phyloP scores from a whole-genome alignment of 805 yeast genomes.

The Metschnikowia borealis region DNA sequence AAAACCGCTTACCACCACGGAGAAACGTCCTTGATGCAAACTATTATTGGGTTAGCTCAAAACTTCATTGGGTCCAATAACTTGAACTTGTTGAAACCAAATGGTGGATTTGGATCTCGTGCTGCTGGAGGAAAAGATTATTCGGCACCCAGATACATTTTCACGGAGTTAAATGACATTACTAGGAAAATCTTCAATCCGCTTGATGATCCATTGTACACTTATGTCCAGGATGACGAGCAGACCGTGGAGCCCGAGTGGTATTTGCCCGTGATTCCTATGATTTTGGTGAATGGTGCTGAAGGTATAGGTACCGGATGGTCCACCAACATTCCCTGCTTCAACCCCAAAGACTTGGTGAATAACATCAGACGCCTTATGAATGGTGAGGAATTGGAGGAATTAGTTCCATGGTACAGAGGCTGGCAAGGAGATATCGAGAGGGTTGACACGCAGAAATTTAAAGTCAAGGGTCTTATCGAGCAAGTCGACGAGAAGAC shows the following conservation, averaged over 20 bases:
- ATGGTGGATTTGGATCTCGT: slow-evolving; percentile 95
- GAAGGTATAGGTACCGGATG: slow-evolving; percentile 99
- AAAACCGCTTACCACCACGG: slow-evolving; percentile 95
- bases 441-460: slow-evolving; percentile 60
- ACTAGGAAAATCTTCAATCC: slow-evolving; percentile 76
- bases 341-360: slow-evolving; percentile 81
- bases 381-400: slow-evolving; percentile 64
- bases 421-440: slow-evolving; percentile 91
- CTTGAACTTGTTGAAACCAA: slow-evolving; percentile 77
- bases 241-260: slow-evolving; percentile 92
- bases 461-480: slow-evolving; percentile 72
- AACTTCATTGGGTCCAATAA: slow-evolving; percentile 92
- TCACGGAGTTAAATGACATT: slow-evolving; percentile 73
- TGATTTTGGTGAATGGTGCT: slow-evolving; percentile 90
- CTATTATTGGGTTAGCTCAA: slow-evolving; percentile 92
- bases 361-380: slow-evolving; percentile 68
- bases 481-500: slow-evolving; percentile 77
- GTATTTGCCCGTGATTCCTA: slow-evolving; percentile 92
- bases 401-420: slow-evolving; percentile 88
- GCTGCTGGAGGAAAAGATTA: slow-evolving; percentile 97
- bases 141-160: slow-evolving; percentile 96
- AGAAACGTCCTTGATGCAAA: slow-evolving; percentile 80
- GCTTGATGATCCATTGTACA: slow-evolving; percentile 72
- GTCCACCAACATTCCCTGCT: slow-evolving; percentile 91
- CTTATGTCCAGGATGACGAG: slow-evolving; percentile 88